Percentiles rank a stretch among this genome's conserved stretches.
These are phyloP conservation scores for Wickerhamiella hasegawae DNA, from an alignment of 805 yeast species.

Conservation along the genomic window DNA sequence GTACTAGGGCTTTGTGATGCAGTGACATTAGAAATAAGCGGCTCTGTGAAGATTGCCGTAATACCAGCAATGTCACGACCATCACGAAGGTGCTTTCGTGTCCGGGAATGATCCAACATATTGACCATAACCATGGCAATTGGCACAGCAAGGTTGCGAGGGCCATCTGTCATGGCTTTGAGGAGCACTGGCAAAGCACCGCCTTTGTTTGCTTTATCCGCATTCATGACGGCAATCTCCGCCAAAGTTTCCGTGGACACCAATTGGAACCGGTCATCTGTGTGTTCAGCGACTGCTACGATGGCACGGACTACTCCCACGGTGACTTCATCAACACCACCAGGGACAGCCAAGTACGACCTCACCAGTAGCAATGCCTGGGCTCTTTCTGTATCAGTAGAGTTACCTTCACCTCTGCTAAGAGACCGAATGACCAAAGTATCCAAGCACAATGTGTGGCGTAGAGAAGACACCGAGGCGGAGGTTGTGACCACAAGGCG, in stretches of 20 bases:
- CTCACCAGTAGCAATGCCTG: constrained; percentile 65
- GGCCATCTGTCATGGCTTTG: constrained; percentile 39
- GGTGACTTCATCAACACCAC: constrained; percentile 37
- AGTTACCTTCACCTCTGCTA: constrained; percentile 34
- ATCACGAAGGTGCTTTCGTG: constrained; percentile 37
- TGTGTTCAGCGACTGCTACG: constrained; percentile 42
- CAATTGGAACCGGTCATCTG: constrained; percentile 34
- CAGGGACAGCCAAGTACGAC: constrained; percentile 36
- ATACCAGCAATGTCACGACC: constrained; percentile 49
- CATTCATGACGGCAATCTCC: constrained; percentile 32
- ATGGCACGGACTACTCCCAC: constrained; percentile 54
- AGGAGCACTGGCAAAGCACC: constrained; percentile 31
- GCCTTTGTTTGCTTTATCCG: constrained; percentile 28
- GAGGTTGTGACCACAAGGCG: constrained; percentile 43
- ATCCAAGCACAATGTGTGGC: constrained; percentile 37
- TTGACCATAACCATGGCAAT: constrained; percentile 34
- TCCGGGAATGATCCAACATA: constrained; percentile 40
- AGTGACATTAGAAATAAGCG: constrained; percentile 25
- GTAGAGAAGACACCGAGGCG: constrained; percentile 37
- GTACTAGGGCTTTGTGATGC: constrained; percentile 27
- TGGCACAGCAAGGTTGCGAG: constrained; percentile 28
- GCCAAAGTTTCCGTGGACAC: constrained; percentile 38
- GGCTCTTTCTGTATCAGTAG: constrained; percentile 43
- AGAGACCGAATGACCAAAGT: constrained; percentile 48
- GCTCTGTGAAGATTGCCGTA: constrained; percentile 56